Percentiles rank a stretch among this genome's conserved stretches.
Conservation (phyloP, 2,329 filamentous ascomycete species). For the Daldinia eschscholtzii region DNA sequence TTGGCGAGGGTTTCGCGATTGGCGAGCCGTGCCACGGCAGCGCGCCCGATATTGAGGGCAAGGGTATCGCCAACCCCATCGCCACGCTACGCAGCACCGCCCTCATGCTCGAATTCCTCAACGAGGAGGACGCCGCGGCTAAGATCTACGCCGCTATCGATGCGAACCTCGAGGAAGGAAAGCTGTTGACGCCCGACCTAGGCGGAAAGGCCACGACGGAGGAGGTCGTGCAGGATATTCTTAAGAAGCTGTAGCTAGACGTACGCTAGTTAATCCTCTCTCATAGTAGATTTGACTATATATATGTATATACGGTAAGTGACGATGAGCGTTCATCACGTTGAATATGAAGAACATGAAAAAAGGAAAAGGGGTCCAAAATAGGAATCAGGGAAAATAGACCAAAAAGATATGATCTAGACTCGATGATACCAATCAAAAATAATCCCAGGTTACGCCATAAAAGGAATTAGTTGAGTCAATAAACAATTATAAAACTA, state of each 20-base stretch:
- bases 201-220: constrained; percentile 88
- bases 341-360: constrained; percentile 5
- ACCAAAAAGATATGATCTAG: constrained; percentile 19
- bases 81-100: constrained; percentile 92
- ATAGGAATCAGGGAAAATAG: constrained; percentile 13
- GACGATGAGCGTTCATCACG: not conserved
- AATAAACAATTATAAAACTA: not conserved
- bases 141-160: constrained; percentile 94
- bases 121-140: constrained; percentile 86
- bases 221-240: constrained; percentile 88
- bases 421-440: constrained; percentile 28
- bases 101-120: constrained; percentile 96
- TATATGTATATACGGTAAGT: not conserved
- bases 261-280: not conserved
- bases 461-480: not conserved
- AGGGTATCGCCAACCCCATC: constrained; percentile 95
- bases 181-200: constrained; percentile 87
- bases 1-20: constrained; percentile 93
- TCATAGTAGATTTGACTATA: not conserved
- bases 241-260: constrained; percentile 78
- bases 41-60: constrained; percentile 94
- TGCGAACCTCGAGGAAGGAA: constrained; percentile 86
- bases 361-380: not conserved
- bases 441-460: constrained; percentile 1
- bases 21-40: constrained; percentile 98